Evolutionary conservation across 225 moss, liverwort and hornwort species (phyloP), one percentile per base, ranked within the genome.

Genomic region (Ulota crispa): DNA sequence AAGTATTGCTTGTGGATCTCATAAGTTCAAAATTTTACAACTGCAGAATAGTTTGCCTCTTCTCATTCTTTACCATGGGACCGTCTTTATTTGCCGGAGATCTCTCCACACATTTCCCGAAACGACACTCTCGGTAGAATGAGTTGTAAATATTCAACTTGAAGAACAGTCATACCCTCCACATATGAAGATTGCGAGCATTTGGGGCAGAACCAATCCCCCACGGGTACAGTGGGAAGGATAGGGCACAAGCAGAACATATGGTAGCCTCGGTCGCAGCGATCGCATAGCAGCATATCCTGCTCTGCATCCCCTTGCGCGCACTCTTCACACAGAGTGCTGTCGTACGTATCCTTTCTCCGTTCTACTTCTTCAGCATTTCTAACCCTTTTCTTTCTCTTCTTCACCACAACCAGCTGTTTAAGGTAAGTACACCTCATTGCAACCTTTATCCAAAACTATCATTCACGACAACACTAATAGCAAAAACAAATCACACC

Each of bases 121-220:
- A 75, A 42, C 8, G 13, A 18, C 61, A 28, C 30, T 75, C 61
- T 42, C 28, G n/a, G 16, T 60, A 20, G 39, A 31, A 59, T 10
- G 60, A 43, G 31, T 39, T 37, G 14, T 27, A 28, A 19, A 26
- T 23, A 56, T 24, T 81, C 81, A 73, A 16, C 19, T 26, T 41
- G 53, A 15, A 72, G 62, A 73, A 34, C 4, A 39, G n/a, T n/a
- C 82, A 73, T 86, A 94, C 94, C 91, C 6, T 78, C 64, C 52
- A 90, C 75, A 68, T 39, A 70, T 30, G 79, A 68, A 59, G 89
- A 82, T 53, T 71, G 75, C 13, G 84, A 83, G 64, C 95, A 95
- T n/a, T 74, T 31, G 19, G 89, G 89, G 85, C 93, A 95, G 62
- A 93, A 93, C 95, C 95, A 95, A 70, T 95, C 88, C 55, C 86